Evolutionary conservation across 768 basidiomycete species (phyloP).

Genomic region (Cantharellus cinnabarinus): DNA sequence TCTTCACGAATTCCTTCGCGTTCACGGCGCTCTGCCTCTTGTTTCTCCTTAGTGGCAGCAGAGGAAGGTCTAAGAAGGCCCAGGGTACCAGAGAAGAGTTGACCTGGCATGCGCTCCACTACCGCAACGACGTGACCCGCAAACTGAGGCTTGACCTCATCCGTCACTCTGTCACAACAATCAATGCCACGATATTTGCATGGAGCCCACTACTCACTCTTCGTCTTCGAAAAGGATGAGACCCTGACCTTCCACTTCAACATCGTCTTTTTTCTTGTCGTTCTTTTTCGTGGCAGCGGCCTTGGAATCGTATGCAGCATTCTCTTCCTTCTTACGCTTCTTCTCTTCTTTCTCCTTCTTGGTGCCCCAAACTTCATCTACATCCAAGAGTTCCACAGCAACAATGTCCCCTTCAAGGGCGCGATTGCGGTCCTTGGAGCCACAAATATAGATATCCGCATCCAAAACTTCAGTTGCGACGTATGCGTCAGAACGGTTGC

Average conservation of each 20-base stretch:
- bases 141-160: conserved; percentile 94
- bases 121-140: conserved; percentile 99
- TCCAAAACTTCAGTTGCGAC: conserved; percentile 96
- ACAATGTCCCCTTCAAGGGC: conserved; percentile 97
- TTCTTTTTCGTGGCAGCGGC: conserved; percentile 60
- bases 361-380: conserved; percentile 94
- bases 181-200: conserved; percentile 3
- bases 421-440: conserved; percentile 95
- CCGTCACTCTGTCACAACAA: conserved; percentile 50
- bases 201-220: conserved; percentile 33
- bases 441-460: conserved; percentile 97
- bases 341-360: conserved; percentile 99
- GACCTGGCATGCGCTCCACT: conserved; percentile 96
- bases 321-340: conserved; percentile 99
- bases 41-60: conserved; percentile 95
- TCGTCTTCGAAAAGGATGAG: conserved; percentile 94
- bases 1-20: conserved; percentile 75
- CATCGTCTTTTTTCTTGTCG: conserved; percentile 99
- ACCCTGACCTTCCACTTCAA: conserved; percentile 97
- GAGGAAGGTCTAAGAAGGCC: conserved; percentile 90
- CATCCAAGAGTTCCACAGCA: conserved; percentile 91
- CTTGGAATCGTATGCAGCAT: conserved; percentile 80
- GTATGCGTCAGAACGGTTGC: conserved; percentile 95
- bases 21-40: conserved; percentile 92
- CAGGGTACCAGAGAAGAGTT: conserved; percentile 92